Percentiles rank a stretch among this genome's conserved stretches.
Conservation (phyloP, 768 basidiomycete genomes). For the Rhodotorula toruloides region DNA sequence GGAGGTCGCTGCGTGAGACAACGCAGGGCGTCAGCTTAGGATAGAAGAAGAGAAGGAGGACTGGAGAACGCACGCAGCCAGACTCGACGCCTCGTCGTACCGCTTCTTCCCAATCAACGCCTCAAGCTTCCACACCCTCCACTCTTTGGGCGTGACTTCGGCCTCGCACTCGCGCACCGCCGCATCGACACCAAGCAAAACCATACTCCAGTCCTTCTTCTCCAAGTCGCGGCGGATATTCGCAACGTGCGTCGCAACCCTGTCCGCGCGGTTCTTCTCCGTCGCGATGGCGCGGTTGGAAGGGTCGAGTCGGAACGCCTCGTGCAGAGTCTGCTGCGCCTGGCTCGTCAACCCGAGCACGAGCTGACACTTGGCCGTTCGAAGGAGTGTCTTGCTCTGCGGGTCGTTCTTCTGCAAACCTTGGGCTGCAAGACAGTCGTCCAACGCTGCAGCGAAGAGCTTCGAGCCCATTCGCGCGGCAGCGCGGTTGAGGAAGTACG, state of each 20-base stretch:
- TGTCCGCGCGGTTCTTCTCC: conserved; percentile 60
- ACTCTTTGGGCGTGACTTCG: conserved; percentile 67
- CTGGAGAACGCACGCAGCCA: conserved; percentile 63
- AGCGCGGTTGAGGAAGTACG: conserved; percentile 78
- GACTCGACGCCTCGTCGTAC: conserved; percentile 65
- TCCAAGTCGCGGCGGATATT: conserved; percentile 50
- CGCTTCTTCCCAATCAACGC: conserved; percentile 66
- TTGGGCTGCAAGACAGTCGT: conserved; percentile 71
- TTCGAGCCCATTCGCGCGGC: conserved; percentile 79
- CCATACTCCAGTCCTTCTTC: conserved; percentile 68
- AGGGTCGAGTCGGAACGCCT: conserved; percentile 60
- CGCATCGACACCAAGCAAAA: conserved; percentile 71
- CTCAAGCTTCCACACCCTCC: conserved; percentile 74
- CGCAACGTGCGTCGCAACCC: conserved; percentile 49
- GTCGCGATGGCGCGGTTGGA: conserved; percentile 58
- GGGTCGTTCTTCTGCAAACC: conserved; percentile 60
- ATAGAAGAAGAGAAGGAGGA: neutral
- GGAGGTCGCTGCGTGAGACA: conserved; percentile 57
- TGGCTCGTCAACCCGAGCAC: conserved; percentile 66
- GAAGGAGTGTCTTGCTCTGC: conserved; percentile 70
- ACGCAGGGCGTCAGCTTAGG: no score
- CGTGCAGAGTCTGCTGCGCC: conserved; percentile 63
- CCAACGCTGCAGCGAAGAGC: conserved; percentile 65
- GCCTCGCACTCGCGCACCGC: conserved; percentile 61
- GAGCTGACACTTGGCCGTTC: conserved; percentile 76